Evolutionary conservation across 2,329 filamentous ascomycete species (phyloP), one percentile per base, ranked within the genome.

Genomic region (Berkeleyomyces basicola): DNA sequence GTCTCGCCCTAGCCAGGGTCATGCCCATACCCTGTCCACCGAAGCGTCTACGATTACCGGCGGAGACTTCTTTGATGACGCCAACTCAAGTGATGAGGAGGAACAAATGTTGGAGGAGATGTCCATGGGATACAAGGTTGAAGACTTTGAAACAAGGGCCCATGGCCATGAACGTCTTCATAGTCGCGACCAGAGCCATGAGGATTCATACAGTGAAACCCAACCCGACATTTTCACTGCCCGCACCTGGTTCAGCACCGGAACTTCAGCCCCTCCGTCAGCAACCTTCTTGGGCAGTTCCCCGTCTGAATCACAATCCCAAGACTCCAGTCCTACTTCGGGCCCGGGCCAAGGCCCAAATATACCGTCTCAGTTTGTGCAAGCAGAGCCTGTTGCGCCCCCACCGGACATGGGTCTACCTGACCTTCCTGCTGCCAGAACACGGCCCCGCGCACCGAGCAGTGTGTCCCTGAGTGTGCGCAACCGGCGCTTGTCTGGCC

Each of bases 21-120:
- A 51, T 2, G 14, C 5, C 4, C 51, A 55, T 6, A 36, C 36
- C 4, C 9, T 55, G 33, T 49, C 58, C 10, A 36, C 61, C 2
- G 62, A 64, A 42, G 61, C 62, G 11, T 58, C 58, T 7, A 42
- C 57, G 31, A 61, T 61, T 11, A 16, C 39, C 14, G 55, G 61
- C 4, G 72, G 75, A 39, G 79, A 78, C 66, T 65, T 65, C 60
- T 82, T 82, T 64, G 85, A 86, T 67, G 78, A 84, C 23, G 84
- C 81, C 7, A 78, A 81, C 65, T 83, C 83, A 39, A 83, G 82
- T 0, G 83, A 83, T 2, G 85, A 90, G 62, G 88, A 91, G 70
- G 87, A 91, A 70, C 80, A 85, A 42, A 79, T 90, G 61, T 73
- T 96, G 58, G 92, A 96, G 66, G 90, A 96, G 71, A 90, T 97